Evolutionary conservation across 495 filamentous ascomycete genomes (phyloP).

Genomic region (Pyrenula massariospora): DNA sequence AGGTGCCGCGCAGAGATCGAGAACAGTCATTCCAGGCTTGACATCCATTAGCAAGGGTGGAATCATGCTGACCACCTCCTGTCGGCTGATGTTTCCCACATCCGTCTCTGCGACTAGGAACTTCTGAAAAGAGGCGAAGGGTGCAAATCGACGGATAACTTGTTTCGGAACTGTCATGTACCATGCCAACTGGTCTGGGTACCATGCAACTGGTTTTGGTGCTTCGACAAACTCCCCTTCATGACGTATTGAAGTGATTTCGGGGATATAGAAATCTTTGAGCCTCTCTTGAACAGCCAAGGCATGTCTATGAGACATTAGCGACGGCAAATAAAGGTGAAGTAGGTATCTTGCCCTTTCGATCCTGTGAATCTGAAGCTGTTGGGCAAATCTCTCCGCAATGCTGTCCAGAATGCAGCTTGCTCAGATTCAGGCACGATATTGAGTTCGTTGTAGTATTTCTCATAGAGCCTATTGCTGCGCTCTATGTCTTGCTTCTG

Average conservation of each 20-base stretch:
- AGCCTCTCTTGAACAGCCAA: slow-evolving; percentile 75
- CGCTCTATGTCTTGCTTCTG: slow-evolving; percentile 49
- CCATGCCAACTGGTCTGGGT: slow-evolving; percentile 88
- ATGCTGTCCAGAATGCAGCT: slow-evolving; percentile 66
- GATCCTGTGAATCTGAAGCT: slow-evolving; percentile 94
- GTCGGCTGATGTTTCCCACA: slow-evolving; percentile 91
- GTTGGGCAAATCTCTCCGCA: slow-evolving; percentile 78
- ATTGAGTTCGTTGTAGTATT: slow-evolving; percentile 68
- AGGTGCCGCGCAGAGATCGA: slow-evolving; percentile 93
- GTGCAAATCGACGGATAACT: slow-evolving; percentile 77
- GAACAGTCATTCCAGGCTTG: slow-evolving; percentile 75
- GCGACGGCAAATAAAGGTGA: not conserved
- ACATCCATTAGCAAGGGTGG: slow-evolving; percentile 89
- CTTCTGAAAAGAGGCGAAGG: slow-evolving; percentile 91
- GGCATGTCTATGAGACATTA: slow-evolving; percentile 50
- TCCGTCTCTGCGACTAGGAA: slow-evolving; percentile 97
- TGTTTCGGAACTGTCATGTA: slow-evolving; percentile 94
- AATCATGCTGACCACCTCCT: slow-evolving; percentile 98
- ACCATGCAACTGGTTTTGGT: slow-evolving; percentile 74
- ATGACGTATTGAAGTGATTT: slow-evolving; percentile 70
- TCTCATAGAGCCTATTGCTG: slow-evolving; percentile 43
- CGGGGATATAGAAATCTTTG: slow-evolving; percentile 76
- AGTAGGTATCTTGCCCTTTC: slow-evolving; percentile 48
- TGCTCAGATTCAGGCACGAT: slow-evolving; percentile 63
- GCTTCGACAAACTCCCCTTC: slow-evolving; percentile 73